phyloP scores from a whole-genome alignment of 2,329 filamentous ascomycete genomes.

The Neonectria hederae region DNA sequence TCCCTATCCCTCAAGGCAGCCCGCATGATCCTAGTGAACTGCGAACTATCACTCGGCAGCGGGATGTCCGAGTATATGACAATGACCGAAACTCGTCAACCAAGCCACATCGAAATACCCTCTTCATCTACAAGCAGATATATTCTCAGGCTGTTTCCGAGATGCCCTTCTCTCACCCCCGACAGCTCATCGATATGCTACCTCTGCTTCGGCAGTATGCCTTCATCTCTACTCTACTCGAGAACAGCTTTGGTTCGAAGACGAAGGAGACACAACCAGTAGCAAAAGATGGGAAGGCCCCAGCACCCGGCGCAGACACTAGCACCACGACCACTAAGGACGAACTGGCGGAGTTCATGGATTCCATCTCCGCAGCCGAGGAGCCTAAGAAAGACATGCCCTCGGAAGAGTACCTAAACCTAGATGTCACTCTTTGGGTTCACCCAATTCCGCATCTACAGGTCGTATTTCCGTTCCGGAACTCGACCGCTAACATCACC shows the following conservation, averaged over 20 bases:
- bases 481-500: conserved; percentile 61
- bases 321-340: conserved; percentile 43
- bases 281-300: conserved; percentile 10
- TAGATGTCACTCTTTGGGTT: conserved; percentile 64
- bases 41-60: conserved; percentile 62
- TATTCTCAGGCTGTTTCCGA: conserved; percentile 73
- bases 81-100: conserved; percentile 42
- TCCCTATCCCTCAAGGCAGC: conserved; percentile 61
- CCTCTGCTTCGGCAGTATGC: conserved; percentile 80
- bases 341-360: conserved; percentile 48
- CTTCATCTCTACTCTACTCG: conserved; percentile 71
- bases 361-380: conserved; percentile 2
- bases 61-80: conserved; percentile 55
- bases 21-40: conserved; percentile 66
- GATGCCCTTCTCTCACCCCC: conserved; percentile 80
- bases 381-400: not conserved
- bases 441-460: conserved; percentile 60
- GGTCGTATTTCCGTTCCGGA: conserved; percentile 63
- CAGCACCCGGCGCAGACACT: conserved; percentile 26
- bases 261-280: conserved; percentile 35
- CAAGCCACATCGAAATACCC: conserved; percentile 64
- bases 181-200: conserved; percentile 78
- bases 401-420: conserved; percentile 41
- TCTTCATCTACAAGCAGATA: conserved; percentile 78
- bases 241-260: conserved; percentile 64